Evolutionary conservation across 768 basidiomycete species (phyloP).

Genomic region (Exidia glandulosa): DNA sequence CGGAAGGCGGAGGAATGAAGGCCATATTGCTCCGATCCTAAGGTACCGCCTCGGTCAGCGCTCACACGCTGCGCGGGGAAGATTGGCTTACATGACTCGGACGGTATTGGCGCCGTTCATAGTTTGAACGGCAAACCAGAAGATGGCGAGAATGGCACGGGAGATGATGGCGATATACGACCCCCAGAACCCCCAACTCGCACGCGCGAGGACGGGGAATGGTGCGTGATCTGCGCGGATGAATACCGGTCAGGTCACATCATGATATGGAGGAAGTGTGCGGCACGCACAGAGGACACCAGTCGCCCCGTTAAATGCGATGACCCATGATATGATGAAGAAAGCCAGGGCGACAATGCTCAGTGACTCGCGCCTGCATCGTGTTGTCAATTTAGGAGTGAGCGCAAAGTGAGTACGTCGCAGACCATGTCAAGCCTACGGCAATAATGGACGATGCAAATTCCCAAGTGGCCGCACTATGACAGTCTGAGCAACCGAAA

Average conservation of each 20-base stretch:
- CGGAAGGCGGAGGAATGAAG: slow-evolving; percentile 49
- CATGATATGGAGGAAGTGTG: too few species aligned
- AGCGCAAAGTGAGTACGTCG: slow-evolving; percentile 58
- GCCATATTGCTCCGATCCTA: slow-evolving; percentile 62
- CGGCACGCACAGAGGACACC: too few species aligned
- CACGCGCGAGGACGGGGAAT: slow-evolving; percentile 70
- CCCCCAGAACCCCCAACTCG: slow-evolving; percentile 84
- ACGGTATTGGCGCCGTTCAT: slow-evolving; percentile 1
- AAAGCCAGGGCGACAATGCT: too few species aligned
- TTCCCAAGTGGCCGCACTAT: slow-evolving; percentile 36
- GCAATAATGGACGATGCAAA: slow-evolving; percentile 67
- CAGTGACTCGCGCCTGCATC: slow-evolving; percentile 64
- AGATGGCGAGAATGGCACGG: slow-evolving; percentile 62
- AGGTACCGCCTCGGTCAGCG: slow-evolving; percentile 62
- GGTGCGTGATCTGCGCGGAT: slow-evolving; percentile 43
- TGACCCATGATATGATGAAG: neutral
- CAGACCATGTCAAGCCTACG: slow-evolving; percentile 67
- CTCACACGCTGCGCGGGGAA: too few species aligned
- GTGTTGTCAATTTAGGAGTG: slow-evolving; percentile 76
- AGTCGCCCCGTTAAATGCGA: too few species aligned
- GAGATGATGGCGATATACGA: slow-evolving; percentile 79
- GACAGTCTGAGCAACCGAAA: slow-evolving; percentile 7
- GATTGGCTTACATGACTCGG: slow-evolving; percentile 10
- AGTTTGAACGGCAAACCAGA: slow-evolving; percentile 68
- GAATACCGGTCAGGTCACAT: too few species aligned